Percentiles rank a stretch among this genome's conserved stretches.
phyloP scores from a whole-genome alignment of 1,139 yeast genomes.

The Scheffersomyces illinoinensis region DNA sequence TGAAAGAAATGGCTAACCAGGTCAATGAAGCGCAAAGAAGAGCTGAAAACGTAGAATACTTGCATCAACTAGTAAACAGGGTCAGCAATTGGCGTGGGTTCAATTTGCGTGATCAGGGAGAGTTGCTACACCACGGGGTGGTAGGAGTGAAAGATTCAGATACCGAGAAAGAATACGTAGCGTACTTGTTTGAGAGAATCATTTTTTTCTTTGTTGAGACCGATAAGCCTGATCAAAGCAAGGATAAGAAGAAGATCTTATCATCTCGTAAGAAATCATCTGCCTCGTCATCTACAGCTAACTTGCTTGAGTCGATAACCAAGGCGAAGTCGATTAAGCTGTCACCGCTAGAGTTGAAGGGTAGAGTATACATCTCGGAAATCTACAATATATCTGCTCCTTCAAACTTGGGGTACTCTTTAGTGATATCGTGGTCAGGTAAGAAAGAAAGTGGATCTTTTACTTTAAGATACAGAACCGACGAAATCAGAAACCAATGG shows the following conservation, averaged over 20 bases:
- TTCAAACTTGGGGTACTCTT: constrained; percentile 48
- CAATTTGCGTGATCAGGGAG: constrained; percentile 80
- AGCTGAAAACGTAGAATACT: constrained; percentile 78
- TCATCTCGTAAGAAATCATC: constrained; percentile 46
- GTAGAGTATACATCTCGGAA: constrained; percentile 69
- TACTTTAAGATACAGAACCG: constrained; percentile 66
- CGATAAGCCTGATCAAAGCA: constrained; percentile 18
- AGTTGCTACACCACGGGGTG: constrained; percentile 71
- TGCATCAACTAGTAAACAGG: constrained; percentile 67
- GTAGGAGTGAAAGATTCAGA: constrained; percentile 79
- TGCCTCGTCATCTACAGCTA: constrained; percentile 33
- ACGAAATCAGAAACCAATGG: constrained; percentile 74
- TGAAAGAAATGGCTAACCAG: constrained; percentile 68
- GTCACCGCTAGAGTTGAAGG: constrained; percentile 56
- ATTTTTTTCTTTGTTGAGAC: constrained; percentile 73
- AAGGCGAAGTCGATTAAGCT: constrained; percentile 26
- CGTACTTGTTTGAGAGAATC: constrained; percentile 85
- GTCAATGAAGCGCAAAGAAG: constrained; percentile 94
- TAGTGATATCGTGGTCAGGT: constrained; percentile 78
- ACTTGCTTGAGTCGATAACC: constrained; percentile 38
- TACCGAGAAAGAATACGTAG: constrained; percentile 83
- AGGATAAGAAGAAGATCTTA: constrained; percentile 34
- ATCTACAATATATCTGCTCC: constrained; percentile 54
- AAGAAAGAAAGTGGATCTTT: constrained; percentile 76
- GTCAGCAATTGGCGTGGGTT: constrained; percentile 96